These are phyloP conservation scores for Populus alba DNA, from an alignment of 345 rosid genomes.

Conservation along the genomic window DNA sequence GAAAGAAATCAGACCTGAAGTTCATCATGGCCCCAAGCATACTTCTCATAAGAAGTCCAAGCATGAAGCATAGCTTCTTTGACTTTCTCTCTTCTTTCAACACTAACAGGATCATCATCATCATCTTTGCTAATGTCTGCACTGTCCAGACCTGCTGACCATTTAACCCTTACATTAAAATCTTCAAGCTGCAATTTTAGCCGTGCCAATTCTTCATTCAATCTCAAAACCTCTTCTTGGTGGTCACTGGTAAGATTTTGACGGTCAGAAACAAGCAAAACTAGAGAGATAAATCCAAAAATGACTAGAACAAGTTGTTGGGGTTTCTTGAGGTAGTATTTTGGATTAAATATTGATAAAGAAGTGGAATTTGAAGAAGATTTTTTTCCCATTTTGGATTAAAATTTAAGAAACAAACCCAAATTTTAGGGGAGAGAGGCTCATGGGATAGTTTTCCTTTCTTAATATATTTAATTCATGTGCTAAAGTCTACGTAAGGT, in stretches of 20 bases:
- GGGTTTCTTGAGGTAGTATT: neutral
- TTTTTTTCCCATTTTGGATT: conserved; percentile 12
- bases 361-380: conserved; percentile 2
- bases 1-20: conserved; percentile 16
- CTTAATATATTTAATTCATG: too few species aligned
- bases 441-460: too few species aligned
- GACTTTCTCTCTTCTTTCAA: conserved; percentile 26
- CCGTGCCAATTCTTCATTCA: conserved; percentile 30
- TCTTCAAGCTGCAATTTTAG: conserved; percentile 14
- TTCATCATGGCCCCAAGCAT: conserved; percentile 35
- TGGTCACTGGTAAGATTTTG: conserved; percentile 8
- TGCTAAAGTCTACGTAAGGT: too few species aligned
- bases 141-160: neutral
- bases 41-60: conserved; percentile 30
- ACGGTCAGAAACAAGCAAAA: conserved; percentile 7
- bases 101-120: conserved; percentile 18
- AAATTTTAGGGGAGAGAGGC: too few species aligned
- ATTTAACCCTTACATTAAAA: conserved; percentile 16
- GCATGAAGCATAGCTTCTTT: conserved; percentile 38
- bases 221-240: conserved; percentile 34
- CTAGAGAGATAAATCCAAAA: neutral
- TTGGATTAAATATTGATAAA: neutral
- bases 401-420: too few species aligned
- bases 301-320: conserved; percentile 1
- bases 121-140: conserved; percentile 12